phyloP scores from a whole-genome alignment of 1,139 yeast species.

The Suhomyces choctaworum region DNA sequence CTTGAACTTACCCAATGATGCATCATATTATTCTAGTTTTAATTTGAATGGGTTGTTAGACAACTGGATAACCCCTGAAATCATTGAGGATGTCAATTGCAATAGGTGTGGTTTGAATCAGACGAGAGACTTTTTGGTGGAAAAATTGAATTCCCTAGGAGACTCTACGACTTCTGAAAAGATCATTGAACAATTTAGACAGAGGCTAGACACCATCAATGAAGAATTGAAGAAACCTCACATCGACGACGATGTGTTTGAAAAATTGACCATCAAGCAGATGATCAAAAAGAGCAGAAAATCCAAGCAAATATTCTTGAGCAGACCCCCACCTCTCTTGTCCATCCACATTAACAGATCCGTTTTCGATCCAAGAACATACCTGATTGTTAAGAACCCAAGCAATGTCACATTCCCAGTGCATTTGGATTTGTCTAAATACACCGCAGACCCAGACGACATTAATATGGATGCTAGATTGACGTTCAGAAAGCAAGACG shows the following conservation, averaged over 20 bases:
- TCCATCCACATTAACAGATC: conserved; percentile 88
- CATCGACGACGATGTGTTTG: conserved; percentile 78
- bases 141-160: conserved; percentile 31
- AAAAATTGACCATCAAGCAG: conserved; percentile 69
- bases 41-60: conserved; percentile 59
- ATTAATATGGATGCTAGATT: conserved; percentile 78
- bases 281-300: conserved; percentile 76
- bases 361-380: conserved; percentile 86
- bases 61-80: conserved; percentile 78
- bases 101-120: conserved; percentile 80
- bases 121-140: conserved; percentile 52
- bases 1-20: conserved; percentile 54
- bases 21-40: conserved; percentile 39
- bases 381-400: conserved; percentile 78
- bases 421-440: conserved; percentile 63
- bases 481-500: conserved; percentile 66
- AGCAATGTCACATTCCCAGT: conserved; percentile 79
- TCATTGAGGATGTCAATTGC: conserved; percentile 90
- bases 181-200: conserved; percentile 45
- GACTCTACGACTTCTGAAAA: conserved; percentile 35
- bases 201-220: conserved; percentile 57
- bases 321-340: conserved; percentile 82
- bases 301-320: conserved; percentile 75
- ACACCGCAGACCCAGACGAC: conserved; percentile 67
- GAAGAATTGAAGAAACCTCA: conserved; percentile 61